These are phyloP conservation scores for Fistulina hepatica DNA, from an alignment of 1,284 basidiomycete genomes.

Conservation along the genomic window DNA sequence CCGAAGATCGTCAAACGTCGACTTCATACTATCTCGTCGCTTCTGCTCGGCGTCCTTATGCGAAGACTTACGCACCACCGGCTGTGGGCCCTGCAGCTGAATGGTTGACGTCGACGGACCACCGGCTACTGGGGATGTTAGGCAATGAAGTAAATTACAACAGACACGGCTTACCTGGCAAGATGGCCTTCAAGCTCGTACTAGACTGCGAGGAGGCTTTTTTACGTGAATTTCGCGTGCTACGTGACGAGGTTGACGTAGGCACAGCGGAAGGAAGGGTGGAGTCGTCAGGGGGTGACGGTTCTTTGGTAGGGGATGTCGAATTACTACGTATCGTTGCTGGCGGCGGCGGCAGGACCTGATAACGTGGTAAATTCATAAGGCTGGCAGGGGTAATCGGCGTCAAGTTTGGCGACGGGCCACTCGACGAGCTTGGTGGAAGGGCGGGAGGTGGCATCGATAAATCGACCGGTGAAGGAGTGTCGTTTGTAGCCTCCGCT, in stretches of 20 bases:
- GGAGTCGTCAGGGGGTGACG: no score
- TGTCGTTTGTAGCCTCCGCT: slow-evolving; percentile 39
- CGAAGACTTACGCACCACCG: slow-evolving; percentile 66
- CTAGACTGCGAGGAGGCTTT: slow-evolving; percentile 26
- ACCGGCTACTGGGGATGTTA: neutral
- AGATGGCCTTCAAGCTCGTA: slow-evolving; percentile 52
- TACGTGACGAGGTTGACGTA: slow-evolving; percentile 10
- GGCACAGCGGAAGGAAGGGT: slow-evolving; percentile 21
- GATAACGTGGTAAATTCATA: slow-evolving; percentile 69
- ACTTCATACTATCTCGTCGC: slow-evolving; percentile 90
- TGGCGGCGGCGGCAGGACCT: slow-evolving; percentile 26
- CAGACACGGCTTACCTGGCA: slow-evolving; percentile 41
- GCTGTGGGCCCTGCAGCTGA: slow-evolving; percentile 19
- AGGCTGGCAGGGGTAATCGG: slow-evolving; percentile 82
- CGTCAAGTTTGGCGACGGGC: slow-evolving; percentile 30
- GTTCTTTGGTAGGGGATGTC: no score
- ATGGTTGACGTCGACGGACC: slow-evolving; percentile 10
- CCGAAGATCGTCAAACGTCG: slow-evolving; percentile 91
- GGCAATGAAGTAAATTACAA: neutral
- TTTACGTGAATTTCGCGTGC: slow-evolving; percentile 16
- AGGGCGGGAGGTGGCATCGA: slow-evolving; percentile 60
- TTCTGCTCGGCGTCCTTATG: slow-evolving; percentile 98
- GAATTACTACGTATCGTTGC: no score
- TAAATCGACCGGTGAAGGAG: slow-evolving; percentile 75
- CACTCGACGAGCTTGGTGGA: slow-evolving; percentile 3